Evolutionary conservation across 129 eudicot species (phyloP).

Genomic region (Artemisia argyi): DNA sequence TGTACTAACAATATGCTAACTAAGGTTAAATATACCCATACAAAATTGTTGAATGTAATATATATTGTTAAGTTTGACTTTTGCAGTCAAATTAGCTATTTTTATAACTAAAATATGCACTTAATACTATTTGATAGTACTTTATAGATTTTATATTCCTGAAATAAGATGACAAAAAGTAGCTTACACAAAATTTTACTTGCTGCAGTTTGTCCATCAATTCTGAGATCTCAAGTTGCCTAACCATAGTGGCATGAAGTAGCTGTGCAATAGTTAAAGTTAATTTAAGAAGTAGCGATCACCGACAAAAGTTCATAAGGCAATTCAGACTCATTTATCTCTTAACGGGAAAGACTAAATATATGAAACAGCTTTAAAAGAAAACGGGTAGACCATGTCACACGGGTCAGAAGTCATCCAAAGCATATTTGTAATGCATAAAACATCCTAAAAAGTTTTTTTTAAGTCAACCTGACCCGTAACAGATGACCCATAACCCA

Average conservation of each 20-base stretch:
- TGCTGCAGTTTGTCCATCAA: conserved; percentile 57
- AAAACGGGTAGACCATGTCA: not conserved
- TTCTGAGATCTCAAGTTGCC: conserved; percentile 65
- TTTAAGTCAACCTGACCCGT: not conserved
- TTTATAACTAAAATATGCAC: no score
- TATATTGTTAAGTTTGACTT: not conserved
- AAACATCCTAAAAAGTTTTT: not conserved
- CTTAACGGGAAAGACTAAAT: not conserved
- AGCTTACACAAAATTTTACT: conserved; percentile 59
- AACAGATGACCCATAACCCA: not conserved
- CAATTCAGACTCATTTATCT: not conserved
- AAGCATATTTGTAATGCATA: not conserved
- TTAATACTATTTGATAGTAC: no score
- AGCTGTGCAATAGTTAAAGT: conserved; percentile 35
- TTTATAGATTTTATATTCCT: no score
- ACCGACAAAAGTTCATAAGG: not conserved
- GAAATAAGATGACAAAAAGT: not conserved
- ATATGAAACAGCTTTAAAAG: not conserved
- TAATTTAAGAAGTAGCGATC: not conserved
- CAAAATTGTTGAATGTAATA: not conserved
- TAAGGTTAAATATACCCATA: not conserved
- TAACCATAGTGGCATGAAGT: conserved; percentile 62
- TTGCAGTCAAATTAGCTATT: conserved; percentile 2
- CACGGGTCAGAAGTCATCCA: not conserved
- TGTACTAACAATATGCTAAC: not conserved